These are phyloP conservation scores for Fistulifera pelliculosa DNA, from an alignment of 108 stramenopile genomes.

Conservation along the genomic window DNA sequence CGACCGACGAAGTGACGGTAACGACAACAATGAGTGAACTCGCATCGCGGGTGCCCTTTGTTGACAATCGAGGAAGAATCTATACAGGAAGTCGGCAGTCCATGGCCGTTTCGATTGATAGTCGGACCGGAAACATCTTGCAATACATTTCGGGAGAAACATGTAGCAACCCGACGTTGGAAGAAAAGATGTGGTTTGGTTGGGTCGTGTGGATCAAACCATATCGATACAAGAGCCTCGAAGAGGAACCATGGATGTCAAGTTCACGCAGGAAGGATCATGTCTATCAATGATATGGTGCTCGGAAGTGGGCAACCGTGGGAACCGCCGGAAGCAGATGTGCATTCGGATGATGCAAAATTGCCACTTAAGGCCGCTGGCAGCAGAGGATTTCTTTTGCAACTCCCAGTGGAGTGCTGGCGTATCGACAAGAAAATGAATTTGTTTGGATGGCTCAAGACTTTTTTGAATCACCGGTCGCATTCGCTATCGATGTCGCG, in stretches of 20 bases:
- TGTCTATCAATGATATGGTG: conserved; percentile 67
- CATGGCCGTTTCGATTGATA: conserved; percentile 59
- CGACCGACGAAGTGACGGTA: conserved; percentile 39
- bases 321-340: not conserved
- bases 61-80: conserved; percentile 63
- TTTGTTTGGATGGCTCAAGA: conserved; percentile 62
- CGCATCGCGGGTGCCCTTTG: conserved; percentile 65
- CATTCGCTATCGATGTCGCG: conserved; percentile 57
- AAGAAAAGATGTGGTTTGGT: conserved; percentile 67
- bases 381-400: conserved; percentile 17
- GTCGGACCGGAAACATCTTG: conserved; percentile 63
- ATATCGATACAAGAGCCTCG: conserved; percentile 69
- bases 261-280: conserved; percentile 61
- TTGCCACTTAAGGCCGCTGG: conserved; percentile 18
- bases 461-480: conserved; percentile 59
- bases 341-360: conserved; percentile 6
- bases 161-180: conserved; percentile 12
- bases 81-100: conserved; percentile 58
- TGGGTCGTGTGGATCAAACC: conserved; percentile 71
- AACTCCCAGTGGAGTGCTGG: conserved; percentile 68
- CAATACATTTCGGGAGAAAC: conserved; percentile 10
- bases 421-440: conserved; percentile 29
- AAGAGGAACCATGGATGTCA: conserved; percentile 51
- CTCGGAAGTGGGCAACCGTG: conserved; percentile 8
- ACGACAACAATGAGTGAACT: conserved; percentile 57